A percentile compares a stretch with the other conserved stretches of the same genome.
phyloP scores from a whole-genome alignment of 2,329 filamentous ascomycete genomes.

The Aphanocladium album region DNA sequence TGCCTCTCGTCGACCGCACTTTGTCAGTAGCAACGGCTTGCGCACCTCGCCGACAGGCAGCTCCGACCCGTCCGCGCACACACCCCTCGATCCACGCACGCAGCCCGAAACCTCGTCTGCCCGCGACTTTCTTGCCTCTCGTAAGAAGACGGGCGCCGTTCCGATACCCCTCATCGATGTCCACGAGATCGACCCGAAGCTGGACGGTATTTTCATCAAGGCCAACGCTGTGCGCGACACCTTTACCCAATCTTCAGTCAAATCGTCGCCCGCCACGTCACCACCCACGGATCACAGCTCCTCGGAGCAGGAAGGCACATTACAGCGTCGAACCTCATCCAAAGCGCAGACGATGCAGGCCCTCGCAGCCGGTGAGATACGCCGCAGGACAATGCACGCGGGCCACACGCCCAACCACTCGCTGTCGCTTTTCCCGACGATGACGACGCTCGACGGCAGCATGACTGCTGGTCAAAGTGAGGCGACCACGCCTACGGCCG shows the following conservation, averaged over 20 bases:
- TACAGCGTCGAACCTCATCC: constrained; percentile 25
- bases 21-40: constrained; percentile 27
- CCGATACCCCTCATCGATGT: constrained; percentile 50
- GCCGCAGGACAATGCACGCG: constrained; percentile 55
- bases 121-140: constrained; percentile 32
- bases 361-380: constrained; percentile 43
- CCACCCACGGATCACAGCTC: constrained; percentile 20
- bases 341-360: constrained; percentile 41
- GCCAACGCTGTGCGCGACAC: constrained; percentile 48
- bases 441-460: constrained; percentile 34
- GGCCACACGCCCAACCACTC: constrained; percentile 60
- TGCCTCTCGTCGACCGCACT: constrained; percentile 31
- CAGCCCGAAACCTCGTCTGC: constrained; percentile 32
- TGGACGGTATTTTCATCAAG: constrained; percentile 57
- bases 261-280: constrained; percentile 25
- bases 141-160: constrained; percentile 25
- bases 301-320: constrained; percentile 11
- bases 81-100: constrained; percentile 41
- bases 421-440: constrained; percentile 45
- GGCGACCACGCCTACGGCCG: constrained; percentile 25
- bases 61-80: constrained; percentile 32
- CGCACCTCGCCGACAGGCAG: constrained; percentile 29
- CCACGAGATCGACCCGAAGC: constrained; percentile 50
- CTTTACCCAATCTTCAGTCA: constrained; percentile 36
- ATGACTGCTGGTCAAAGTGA: constrained; percentile 24